phyloP scores from a whole-genome alignment of 2,329 filamentous ascomycete species.

The Fusarium nygamai region DNA sequence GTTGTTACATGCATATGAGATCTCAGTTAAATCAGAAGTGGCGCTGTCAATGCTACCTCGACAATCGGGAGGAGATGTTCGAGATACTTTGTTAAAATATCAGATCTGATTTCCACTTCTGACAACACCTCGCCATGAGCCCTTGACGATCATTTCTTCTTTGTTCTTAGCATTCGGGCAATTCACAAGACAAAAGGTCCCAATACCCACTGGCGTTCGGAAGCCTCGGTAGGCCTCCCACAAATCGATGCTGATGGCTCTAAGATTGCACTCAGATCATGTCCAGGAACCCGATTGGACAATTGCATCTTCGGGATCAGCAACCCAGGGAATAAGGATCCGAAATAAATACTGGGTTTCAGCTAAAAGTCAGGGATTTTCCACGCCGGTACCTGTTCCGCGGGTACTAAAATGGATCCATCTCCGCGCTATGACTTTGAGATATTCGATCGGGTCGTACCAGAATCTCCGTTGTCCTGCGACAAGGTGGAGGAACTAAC shows the following conservation, averaged over 20 bases:
- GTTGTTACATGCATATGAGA: background rate
- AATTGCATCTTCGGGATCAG: background rate
- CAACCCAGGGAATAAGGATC: background rate
- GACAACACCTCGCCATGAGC: background rate
- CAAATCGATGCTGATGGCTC: background rate
- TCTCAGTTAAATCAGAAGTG: background rate
- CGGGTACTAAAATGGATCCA: background rate
- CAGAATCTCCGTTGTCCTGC: background rate
- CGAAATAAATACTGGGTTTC: background rate
- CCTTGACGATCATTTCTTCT: background rate
- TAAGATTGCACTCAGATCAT: background rate
- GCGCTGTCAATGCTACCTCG: background rate
- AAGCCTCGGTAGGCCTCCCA: background rate
- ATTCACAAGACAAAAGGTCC: background rate
- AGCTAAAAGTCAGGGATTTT: background rate
- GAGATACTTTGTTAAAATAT: too few relatives aligned
- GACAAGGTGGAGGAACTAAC: background rate
- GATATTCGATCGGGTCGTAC: background rate
- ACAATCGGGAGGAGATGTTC: background rate
- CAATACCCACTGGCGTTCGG: background rate
- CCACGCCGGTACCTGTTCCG: background rate
- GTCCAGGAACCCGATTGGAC: background rate
- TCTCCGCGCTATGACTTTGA: background rate
- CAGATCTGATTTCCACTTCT: background rate
- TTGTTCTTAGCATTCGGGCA: background rate